Evolutionary conservation across 352 stramenopile species (phyloP).

Genomic region (Globisporangium cystogenes): DNA sequence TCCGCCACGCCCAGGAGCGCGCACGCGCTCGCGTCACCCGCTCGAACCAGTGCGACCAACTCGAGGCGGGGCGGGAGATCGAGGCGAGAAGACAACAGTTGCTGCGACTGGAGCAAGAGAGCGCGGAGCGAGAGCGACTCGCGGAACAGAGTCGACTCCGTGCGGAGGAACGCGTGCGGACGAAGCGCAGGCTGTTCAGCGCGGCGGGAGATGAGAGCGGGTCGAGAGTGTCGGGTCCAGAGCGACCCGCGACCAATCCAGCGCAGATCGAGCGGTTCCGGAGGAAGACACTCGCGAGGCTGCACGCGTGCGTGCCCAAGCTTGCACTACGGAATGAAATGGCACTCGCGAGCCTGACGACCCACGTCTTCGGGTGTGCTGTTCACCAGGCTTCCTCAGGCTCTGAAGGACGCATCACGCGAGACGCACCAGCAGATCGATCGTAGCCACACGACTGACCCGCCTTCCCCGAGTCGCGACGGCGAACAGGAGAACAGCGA

Average conservation of each 20-base stretch:
- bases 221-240: not conserved
- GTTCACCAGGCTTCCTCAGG: not conserved
- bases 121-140: conserved; percentile 22
- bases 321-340: no score
- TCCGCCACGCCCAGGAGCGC: conserved; percentile 56
- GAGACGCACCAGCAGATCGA: not conserved
- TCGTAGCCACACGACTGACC: not conserved
- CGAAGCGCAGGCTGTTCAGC: conserved; percentile 17
- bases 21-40: conserved; percentile 38
- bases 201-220: conserved; percentile 2
- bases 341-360: no score
- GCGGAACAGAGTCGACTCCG: conserved; percentile 33
- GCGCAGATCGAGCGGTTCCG: conserved; percentile 15
- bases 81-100: conserved; percentile 15
- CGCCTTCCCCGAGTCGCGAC: conserved; percentile 3
- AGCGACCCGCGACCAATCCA: conserved; percentile 5
- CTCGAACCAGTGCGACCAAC: conserved; percentile 34
- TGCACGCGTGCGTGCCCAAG: conserved; percentile 7
- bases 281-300: conserved; percentile 8
- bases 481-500: conserved; percentile 22
- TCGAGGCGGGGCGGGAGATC: conserved; percentile 17
- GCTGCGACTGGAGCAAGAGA: conserved; percentile 16
- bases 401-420: not conserved
- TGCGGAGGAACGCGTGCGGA: conserved; percentile 40
- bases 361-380: not conserved